A percentile compares a stretch with the other conserved stretches of the same genome.
Evolutionary conservation across 2,329 filamentous ascomycete species (phyloP).

Genomic region (Claviceps quebecensis): DNA sequence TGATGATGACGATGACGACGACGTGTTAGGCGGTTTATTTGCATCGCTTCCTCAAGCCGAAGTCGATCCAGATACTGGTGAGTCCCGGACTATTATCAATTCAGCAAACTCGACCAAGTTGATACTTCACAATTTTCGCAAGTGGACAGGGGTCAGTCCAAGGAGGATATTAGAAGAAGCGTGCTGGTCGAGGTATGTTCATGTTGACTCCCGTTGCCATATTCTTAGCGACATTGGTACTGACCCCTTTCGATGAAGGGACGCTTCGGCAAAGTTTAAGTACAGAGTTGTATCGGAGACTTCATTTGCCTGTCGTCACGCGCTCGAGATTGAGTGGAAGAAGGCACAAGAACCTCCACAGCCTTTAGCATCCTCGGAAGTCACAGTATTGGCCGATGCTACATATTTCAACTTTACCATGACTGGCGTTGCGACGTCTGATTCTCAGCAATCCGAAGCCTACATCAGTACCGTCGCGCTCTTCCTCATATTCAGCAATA

Average conservation of each 20-base stretch:
- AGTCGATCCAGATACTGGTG: conserved; percentile 43
- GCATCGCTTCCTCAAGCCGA: conserved; percentile 46
- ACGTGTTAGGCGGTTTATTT: conserved; percentile 38
- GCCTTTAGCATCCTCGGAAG: conserved; percentile 18
- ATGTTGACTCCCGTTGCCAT: not conserved
- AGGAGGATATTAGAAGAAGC: conserved; percentile 69
- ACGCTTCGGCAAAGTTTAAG: conserved; percentile 51
- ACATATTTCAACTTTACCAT: conserved; percentile 57
- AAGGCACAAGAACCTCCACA: conserved; percentile 48
- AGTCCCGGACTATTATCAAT: conserved; percentile 41
- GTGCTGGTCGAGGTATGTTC: conserved; percentile 57
- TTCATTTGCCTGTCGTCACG: conserved; percentile 62
- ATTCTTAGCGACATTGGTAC: not conserved
- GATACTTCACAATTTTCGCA: conserved; percentile 69
- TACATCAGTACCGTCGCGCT: conserved; percentile 72
- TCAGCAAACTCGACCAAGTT: conserved; percentile 39
- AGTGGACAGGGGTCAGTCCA: conserved; percentile 63
- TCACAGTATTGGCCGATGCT: conserved; percentile 32
- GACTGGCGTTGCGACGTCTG: conserved; percentile 57
- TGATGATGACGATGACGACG: conserved; percentile 37
- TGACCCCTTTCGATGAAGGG: conserved; percentile 30
- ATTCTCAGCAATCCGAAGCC: conserved; percentile 69
- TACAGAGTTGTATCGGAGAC: conserved; percentile 60
- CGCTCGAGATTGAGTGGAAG: conserved; percentile 63
- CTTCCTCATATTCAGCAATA: conserved; percentile 67